These are phyloP conservation scores for Exophiala mesophila DNA, from an alignment of 2,329 filamentous ascomycete species.

Conservation along the genomic window DNA sequence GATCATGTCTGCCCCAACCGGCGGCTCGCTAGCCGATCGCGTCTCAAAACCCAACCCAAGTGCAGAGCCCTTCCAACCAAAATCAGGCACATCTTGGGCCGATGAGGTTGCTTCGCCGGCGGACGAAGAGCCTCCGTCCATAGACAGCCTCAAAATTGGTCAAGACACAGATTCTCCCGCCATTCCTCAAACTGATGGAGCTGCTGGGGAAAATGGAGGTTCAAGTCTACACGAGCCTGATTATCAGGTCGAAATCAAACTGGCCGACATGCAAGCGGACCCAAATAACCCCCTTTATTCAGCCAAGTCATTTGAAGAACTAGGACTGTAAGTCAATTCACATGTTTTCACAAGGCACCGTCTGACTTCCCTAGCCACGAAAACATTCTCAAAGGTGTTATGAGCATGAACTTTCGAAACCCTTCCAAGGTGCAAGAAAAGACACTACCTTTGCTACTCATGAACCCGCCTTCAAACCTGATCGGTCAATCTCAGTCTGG, in stretches of 20 bases:
- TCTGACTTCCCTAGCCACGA: conserved; percentile 13
- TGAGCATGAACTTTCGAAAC: conserved; percentile 81
- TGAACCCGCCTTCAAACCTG: conserved; percentile 84
- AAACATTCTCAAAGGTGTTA: conserved; percentile 68
- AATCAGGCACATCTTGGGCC: conserved; percentile 35
- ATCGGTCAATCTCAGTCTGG: conserved; percentile 99
- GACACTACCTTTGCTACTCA: conserved; percentile 81
- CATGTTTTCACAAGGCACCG: background rate
- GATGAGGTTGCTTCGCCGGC: conserved; percentile 35
- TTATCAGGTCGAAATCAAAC: conserved; percentile 86
- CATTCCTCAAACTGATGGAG: conserved; percentile 38
- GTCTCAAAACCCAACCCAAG: conserved; percentile 35
- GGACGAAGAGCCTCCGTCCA: conserved; percentile 20
- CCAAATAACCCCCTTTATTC: conserved; percentile 84
- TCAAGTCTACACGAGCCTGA: conserved; percentile 63
- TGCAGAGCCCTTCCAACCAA: conserved; percentile 20
- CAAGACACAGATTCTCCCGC: conserved; percentile 3
- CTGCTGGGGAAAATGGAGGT: conserved; percentile 36
- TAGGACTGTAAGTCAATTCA: conserved; percentile 66
- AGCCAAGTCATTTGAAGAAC: conserved; percentile 74
- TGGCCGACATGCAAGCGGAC: conserved; percentile 83
- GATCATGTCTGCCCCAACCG: too few species aligned
- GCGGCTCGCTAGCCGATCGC: conserved; percentile 45
- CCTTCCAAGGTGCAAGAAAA: conserved; percentile 98
- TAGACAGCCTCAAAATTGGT: conserved; percentile 7